Conservation (phyloP, 169 alveolate genomes). For the Eimeria maxima region DNA sequence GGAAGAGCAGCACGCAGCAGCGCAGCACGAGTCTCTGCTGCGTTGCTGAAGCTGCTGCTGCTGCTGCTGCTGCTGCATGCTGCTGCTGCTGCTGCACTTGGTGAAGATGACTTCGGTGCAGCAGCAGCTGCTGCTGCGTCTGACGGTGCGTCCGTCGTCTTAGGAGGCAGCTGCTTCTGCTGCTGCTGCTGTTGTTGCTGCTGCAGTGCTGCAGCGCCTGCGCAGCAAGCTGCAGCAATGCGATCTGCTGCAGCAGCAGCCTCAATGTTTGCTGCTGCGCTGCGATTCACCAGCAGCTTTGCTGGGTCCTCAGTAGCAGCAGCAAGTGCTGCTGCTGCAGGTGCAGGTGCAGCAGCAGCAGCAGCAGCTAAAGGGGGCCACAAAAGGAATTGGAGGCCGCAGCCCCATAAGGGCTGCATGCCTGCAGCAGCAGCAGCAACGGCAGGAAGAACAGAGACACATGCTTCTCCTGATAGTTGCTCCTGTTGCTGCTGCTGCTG, state of each 20-base stretch:
- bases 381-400: slow-evolving; percentile 19
- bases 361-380: slow-evolving; percentile 19
- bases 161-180: not conserved
- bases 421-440: slow-evolving; percentile 74
- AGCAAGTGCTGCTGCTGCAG: not conserved
- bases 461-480: not conserved
- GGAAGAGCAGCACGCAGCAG: slow-evolving; percentile 37
- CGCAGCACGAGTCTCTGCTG: slow-evolving; percentile 7
- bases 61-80: not conserved
- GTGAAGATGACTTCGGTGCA: not conserved
- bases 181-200: slow-evolving; percentile 54
- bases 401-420: slow-evolving; percentile 40
- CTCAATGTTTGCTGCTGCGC: slow-evolving; percentile 54
- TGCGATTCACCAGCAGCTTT: slow-evolving; percentile 5
- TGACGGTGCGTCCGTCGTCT: too few relatives aligned
- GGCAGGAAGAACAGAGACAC: not conserved
- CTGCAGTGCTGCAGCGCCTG: slow-evolving; percentile 44
- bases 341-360: slow-evolving; percentile 63
- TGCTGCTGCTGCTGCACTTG: slow-evolving; percentile 39
- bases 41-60: not conserved
- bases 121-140: slow-evolving; percentile 15
- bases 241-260: slow-evolving; percentile 54
- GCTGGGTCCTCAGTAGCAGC: slow-evolving; percentile 61
- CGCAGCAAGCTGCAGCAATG: slow-evolving; percentile 47
- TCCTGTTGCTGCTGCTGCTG: not conserved